Evolutionary conservation across 2,329 filamentous ascomycete species (phyloP), one percentile per base, ranked within the genome.

Genomic region (Sarocladiaceae sp.): DNA sequence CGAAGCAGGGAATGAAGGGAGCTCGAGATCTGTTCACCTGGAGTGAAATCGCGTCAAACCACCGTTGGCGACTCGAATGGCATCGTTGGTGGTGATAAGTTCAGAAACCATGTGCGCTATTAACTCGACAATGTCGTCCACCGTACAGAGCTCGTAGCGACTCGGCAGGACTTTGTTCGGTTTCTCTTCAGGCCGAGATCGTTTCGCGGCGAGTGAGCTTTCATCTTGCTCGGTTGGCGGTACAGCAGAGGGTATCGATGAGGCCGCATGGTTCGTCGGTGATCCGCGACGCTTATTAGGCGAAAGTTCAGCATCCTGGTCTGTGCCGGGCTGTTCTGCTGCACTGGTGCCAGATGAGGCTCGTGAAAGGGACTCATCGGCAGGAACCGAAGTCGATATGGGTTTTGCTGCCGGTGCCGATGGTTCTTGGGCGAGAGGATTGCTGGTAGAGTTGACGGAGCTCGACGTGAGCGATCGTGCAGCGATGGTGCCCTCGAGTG

Each of bases 41-140:
- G 89, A 97, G 64, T 98, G 93, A 62, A 98, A 98, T 44, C 93
- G 80, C 42, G 93, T 98, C 45, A 98, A 74, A 26, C 88, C 85
- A 26, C 88, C 89, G 52, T 88, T 87, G 6, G 64, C 64, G 47
- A 64, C 63, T 55, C 84, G 82, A 45, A 96, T 78, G 37, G 91
- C 90, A 62, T 98, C 93, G 57, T 98, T 98, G 50, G 91, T 87
- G 49, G 87, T 82, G 53, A 98, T 95, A 39, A 98, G 72, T 65
- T 98, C 93, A 64, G 90, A 83, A 39, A 98, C 75, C 93, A 98
- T 97, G 58, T 94, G 88, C 35, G 90, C 82, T 53, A 98, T 93
- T 48, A 98, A 70, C 33, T 91, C 74, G 21, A 95, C 93, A 59
- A 98, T 78, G 60, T 96, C 90, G 56, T 89, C 85, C 7, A 87